A percentile compares a stretch with the other conserved stretches of the same genome.
Evolutionary conservation across 768 basidiomycete genomes (phyloP).

Genomic region (Punctularia strigosozonata): DNA sequence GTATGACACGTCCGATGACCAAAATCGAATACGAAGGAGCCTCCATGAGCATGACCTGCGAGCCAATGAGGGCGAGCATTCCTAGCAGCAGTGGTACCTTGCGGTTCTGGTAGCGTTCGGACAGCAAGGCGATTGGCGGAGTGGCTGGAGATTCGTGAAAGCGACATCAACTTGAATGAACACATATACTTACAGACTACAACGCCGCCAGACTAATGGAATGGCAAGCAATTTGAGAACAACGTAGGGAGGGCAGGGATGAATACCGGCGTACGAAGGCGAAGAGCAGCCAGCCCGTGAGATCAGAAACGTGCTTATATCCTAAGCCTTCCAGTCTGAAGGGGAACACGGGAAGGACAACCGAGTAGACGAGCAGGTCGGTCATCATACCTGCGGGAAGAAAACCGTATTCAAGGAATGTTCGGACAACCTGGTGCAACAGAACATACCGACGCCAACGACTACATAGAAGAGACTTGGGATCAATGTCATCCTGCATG

Average conservation of each 20-base stretch:
- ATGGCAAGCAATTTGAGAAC: not conserved
- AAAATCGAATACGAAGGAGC: conserved; percentile 26
- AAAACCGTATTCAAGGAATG: too few species aligned
- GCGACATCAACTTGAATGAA: not conserved
- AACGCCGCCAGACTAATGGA: conserved; percentile 18
- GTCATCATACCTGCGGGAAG: too few species aligned
- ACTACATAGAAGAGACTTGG: not conserved
- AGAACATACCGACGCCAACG: conserved; percentile 11
- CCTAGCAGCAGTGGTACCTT: conserved; percentile 19
- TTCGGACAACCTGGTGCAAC: too few species aligned
- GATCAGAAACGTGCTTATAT: conserved; percentile 20
- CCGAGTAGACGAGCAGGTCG: conserved; percentile 24
- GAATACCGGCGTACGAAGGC: conserved; percentile 23
- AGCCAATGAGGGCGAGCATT: conserved; percentile 20
- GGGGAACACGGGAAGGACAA: conserved; percentile 27
- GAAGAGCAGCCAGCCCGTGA: conserved; percentile 28
- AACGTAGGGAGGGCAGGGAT: not conserved
- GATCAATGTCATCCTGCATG: not conserved
- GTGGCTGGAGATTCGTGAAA: conserved; percentile 15
- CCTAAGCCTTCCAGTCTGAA: conserved; percentile 24
- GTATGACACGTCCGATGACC: conserved; percentile 24
- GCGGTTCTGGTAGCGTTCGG: conserved; percentile 22
- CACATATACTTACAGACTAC: conserved; percentile 18
- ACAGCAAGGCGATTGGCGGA: conserved; percentile 22
- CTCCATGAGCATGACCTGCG: conserved; percentile 28